Base-by-base conservation (phyloP, 495 filamentous ascomycete genomes). In the Aspergillus sparsus region DNA sequence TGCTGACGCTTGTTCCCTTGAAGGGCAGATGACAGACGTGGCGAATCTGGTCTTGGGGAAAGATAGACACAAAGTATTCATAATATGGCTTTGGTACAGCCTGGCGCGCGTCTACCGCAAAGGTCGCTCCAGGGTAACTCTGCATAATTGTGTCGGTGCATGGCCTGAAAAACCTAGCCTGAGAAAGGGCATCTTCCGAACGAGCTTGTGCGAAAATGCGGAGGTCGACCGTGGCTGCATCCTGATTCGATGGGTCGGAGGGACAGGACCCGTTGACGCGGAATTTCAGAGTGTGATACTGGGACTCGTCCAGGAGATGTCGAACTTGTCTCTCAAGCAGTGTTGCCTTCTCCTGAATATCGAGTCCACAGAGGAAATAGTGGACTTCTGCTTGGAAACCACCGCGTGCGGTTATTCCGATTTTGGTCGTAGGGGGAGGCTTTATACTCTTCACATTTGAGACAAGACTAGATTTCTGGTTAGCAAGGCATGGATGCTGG, bases 341-440 rank as follows among this genome's bases (percentile, higher is more conserved):
- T 32, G 63, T 49, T 1, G 70, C 76, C 60, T 83, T 83, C 42
- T 69, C 71, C 15, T 72, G 74, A n/a, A 76, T 70, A 52, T 78
- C 80, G 7, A 81, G 71, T 1, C 82, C 76, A 27, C 68, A 70
- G 60, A 76, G 61, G 62, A 72, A 80, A 62, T 72, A 64, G 65
- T 71, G 68, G 12, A 67, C 63, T 61, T 85, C 78, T 3, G 72
- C 74, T 61, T 83, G 80, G 63, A 72, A 83, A 0, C 78, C 78
- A 7, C 75, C 78, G 9, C 70, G 68, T 27, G 62, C 62, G 8
- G 62, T 68, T 33, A 81, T 79, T 5, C 71, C 77, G 6, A 83
- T 72, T 64, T 85, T 84, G 7, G 82, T 84, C 11, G 82, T 84
- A 2, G 80, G 73, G 8, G 83, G 83, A 33, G 83, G 81, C 8